These are phyloP conservation scores for Pleurotus tuber-regium DNA, from an alignment of 768 basidiomycete species.

Conservation along the genomic window DNA sequence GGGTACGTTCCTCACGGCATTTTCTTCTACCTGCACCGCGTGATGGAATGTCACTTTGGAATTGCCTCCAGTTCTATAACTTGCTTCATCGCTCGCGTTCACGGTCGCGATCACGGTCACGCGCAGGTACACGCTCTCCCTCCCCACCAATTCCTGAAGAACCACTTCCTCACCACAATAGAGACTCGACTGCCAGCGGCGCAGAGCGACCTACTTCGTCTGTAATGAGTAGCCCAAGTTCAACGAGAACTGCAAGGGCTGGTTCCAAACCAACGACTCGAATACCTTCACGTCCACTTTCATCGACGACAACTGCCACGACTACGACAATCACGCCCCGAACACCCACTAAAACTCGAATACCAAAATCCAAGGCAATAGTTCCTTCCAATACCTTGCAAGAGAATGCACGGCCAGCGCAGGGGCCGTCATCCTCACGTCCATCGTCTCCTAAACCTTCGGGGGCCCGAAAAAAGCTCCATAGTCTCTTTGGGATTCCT, in stretches of 20 bases:
- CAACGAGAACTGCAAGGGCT: slow-evolving; percentile 17
- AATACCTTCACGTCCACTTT: slow-evolving; percentile 59
- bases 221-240: slow-evolving; percentile 7
- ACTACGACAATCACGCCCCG: slow-evolving; percentile 59
- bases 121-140: neutral
- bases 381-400: neutral
- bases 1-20: slow-evolving; percentile 27
- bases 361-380: slow-evolving; percentile 21
- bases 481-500: slow-evolving; percentile 45
- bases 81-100: slow-evolving; percentile 48
- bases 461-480: slow-evolving; percentile 36
- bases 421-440: slow-evolving; percentile 17
- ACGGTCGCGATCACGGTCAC: slow-evolving; percentile 51
- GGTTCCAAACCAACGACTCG: slow-evolving; percentile 48
- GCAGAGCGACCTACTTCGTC: slow-evolving; percentile 6
- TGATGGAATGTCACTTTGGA: slow-evolving; percentile 11
- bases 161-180: slow-evolving; percentile 2
- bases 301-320: slow-evolving; percentile 61
- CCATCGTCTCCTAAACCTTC: slow-evolving; percentile 35
- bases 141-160: neutral
- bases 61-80: slow-evolving; percentile 47
- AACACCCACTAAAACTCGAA: slow-evolving; percentile 35
- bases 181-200: slow-evolving; percentile 1
- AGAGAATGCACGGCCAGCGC: slow-evolving; percentile 4
- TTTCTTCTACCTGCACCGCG: slow-evolving; percentile 7